Evolutionary conservation across 352 stramenopile species (phyloP).

Genomic region (Peronosclerospora sorghi): DNA sequence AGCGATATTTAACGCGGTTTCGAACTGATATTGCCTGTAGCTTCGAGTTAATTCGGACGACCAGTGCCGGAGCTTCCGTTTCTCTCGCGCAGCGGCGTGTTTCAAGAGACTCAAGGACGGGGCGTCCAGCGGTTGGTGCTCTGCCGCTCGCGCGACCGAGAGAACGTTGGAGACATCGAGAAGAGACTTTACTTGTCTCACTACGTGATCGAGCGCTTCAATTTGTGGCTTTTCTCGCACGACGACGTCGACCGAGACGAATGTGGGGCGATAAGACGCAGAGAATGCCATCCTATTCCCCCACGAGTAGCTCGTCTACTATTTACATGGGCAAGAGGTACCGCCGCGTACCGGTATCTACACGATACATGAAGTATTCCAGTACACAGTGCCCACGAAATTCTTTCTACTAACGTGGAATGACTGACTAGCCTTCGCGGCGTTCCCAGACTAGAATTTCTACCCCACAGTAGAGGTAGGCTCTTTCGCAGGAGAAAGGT

Average conservation of each 20-base stretch:
- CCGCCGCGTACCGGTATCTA: too few relatives aligned
- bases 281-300: too few relatives aligned
- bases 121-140: slow-evolving; percentile 6
- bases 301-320: too few relatives aligned
- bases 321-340: too few relatives aligned
- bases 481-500: too few relatives aligned
- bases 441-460: too few relatives aligned
- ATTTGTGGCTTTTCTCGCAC: slow-evolving; percentile 11
- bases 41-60: slow-evolving; percentile 26
- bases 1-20: slow-evolving; percentile 18
- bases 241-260: slow-evolving; percentile 24
- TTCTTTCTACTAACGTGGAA: too few relatives aligned
- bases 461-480: too few relatives aligned
- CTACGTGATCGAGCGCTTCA: slow-evolving; percentile 20
- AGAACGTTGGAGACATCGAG: slow-evolving; percentile 25
- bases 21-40: slow-evolving; percentile 31
- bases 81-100: slow-evolving; percentile 18
- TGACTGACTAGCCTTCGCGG: too few relatives aligned
- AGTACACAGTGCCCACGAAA: too few relatives aligned
- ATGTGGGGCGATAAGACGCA: slow-evolving; percentile 2
- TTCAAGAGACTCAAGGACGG: slow-evolving; percentile 16
- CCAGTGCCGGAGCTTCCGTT: slow-evolving; percentile 19
- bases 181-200: slow-evolving; percentile 12
- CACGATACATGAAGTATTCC: too few relatives aligned
- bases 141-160: slow-evolving; percentile 17